phyloP scores from a whole-genome alignment of 2,329 filamentous ascomycete species.

The Talaromyces sp. region DNA sequence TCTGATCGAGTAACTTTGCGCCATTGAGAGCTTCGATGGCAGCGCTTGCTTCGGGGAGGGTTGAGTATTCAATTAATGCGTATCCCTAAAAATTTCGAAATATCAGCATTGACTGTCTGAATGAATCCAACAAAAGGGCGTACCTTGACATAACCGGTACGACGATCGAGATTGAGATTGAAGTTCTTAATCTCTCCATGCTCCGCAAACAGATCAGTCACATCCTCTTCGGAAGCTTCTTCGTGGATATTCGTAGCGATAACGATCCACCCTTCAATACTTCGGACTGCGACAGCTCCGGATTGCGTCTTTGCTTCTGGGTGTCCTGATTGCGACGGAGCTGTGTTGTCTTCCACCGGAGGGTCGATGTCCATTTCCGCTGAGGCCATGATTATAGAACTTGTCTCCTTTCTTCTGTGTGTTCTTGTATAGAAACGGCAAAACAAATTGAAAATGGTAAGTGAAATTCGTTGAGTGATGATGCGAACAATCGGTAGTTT shows the following conservation, averaged over 20 bases:
- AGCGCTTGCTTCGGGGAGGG: constrained; percentile 57
- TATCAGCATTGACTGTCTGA: neutral
- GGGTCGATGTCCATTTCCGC: constrained; percentile 45
- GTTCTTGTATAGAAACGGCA: neutral
- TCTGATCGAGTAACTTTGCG: constrained; percentile 59
- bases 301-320: constrained; percentile 41
- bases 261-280: constrained; percentile 65
- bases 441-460: no score
- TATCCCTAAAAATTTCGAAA: constrained; percentile 49
- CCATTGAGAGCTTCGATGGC: constrained; percentile 59
- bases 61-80: constrained; percentile 61
- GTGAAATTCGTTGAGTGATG: neutral
- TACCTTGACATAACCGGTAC: constrained; percentile 65
- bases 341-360: constrained; percentile 31
- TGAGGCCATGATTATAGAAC: constrained; percentile 28
- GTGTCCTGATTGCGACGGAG: constrained; percentile 26
- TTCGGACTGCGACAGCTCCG: constrained; percentile 55
- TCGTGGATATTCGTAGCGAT: constrained; percentile 66
- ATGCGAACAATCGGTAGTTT: neutral
- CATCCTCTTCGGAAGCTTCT: constrained; percentile 62
- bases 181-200: constrained; percentile 64
- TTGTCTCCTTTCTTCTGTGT: neutral
- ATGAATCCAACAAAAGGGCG: constrained; percentile 12
- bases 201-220: constrained; percentile 61
- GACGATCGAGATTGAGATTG: constrained; percentile 60